These are phyloP conservation scores for Aspergillus pseudotamarii DNA, from an alignment of 2,329 filamentous ascomycete species.

Conservation along the genomic window DNA sequence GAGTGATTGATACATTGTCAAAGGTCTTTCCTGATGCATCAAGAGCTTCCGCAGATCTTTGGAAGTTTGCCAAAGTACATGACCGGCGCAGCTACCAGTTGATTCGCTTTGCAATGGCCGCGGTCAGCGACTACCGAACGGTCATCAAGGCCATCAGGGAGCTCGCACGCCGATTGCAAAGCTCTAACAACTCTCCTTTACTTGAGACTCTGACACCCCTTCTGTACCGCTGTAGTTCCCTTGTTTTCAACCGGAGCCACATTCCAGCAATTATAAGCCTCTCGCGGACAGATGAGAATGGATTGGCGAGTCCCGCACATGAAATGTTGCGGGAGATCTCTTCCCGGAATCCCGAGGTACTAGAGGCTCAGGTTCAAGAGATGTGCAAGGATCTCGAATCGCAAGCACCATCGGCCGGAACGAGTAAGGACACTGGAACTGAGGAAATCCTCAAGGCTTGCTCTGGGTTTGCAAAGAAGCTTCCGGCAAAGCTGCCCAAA, in stretches of 20 bases:
- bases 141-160: conserved; percentile 90
- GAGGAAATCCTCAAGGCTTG: conserved; percentile 93
- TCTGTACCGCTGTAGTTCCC: conserved; percentile 77
- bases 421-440: conserved; percentile 70
- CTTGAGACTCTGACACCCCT: conserved; percentile 81
- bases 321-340: conserved; percentile 93
- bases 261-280: conserved; percentile 86
- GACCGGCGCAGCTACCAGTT: conserved; percentile 90
- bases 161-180: conserved; percentile 77
- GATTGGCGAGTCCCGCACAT: conserved; percentile 77
- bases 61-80: conserved; percentile 88
- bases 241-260: conserved; percentile 94
- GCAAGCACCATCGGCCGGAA: conserved; percentile 71
- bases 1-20: conserved; percentile 72
- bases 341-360: conserved; percentile 81
- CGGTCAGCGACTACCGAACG: conserved; percentile 88
- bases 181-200: conserved; percentile 62
- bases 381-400: conserved; percentile 84
- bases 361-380: conserved; percentile 89
- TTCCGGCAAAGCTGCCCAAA: conserved; percentile 78
- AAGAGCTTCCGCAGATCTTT: conserved; percentile 74
- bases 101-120: conserved; percentile 79
- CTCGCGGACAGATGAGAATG: conserved; percentile 79
- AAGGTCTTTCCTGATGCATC: conserved; percentile 75
- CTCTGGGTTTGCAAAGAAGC: conserved; percentile 84